These are phyloP conservation scores for Besnoitia besnoiti DNA, from an alignment of 169 alveolate genomes.

Conservation along the genomic window DNA sequence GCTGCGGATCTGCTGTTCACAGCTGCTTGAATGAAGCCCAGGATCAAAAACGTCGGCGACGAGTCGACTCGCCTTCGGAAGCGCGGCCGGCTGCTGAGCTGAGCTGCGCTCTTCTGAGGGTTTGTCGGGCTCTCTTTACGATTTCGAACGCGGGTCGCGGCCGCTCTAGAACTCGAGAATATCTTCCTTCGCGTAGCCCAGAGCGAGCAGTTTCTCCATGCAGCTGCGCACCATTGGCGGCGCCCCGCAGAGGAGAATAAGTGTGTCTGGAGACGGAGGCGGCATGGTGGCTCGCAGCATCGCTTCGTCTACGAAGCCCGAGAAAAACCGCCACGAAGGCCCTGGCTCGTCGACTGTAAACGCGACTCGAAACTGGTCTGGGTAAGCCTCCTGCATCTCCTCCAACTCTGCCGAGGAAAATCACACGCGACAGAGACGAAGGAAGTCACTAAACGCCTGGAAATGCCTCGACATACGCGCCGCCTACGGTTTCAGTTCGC, in stretches of 20 bases:
- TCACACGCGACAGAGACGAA: neutral
- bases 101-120: too few species aligned
- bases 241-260: conserved; percentile 83
- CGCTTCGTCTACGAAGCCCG: conserved; percentile 77
- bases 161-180: conserved; percentile 49
- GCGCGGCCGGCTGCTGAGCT: too few species aligned
- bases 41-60: too few species aligned
- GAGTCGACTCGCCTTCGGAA: too few species aligned
- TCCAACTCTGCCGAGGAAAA: conserved; percentile 52
- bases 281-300: conserved; percentile 76
- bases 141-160: too few species aligned
- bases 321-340: conserved; percentile 73
- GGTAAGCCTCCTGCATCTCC: conserved; percentile 48
- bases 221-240: conserved; percentile 75
- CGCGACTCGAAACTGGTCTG: conserved; percentile 69
- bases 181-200: conserved; percentile 51
- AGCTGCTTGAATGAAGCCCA: too few species aligned
- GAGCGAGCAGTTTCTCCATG: conserved; percentile 20
- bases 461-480: too few species aligned
- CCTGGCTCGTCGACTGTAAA: conserved; percentile 71
- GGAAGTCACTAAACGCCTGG: too few species aligned
- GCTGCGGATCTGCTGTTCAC: too few species aligned
- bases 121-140: too few species aligned
- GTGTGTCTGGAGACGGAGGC: conserved; percentile 72
- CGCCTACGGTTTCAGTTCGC: too few species aligned